These are phyloP conservation scores for Neurospora hispaniola DNA, from an alignment of 495 filamentous ascomycete genomes.

Conservation along the genomic window DNA sequence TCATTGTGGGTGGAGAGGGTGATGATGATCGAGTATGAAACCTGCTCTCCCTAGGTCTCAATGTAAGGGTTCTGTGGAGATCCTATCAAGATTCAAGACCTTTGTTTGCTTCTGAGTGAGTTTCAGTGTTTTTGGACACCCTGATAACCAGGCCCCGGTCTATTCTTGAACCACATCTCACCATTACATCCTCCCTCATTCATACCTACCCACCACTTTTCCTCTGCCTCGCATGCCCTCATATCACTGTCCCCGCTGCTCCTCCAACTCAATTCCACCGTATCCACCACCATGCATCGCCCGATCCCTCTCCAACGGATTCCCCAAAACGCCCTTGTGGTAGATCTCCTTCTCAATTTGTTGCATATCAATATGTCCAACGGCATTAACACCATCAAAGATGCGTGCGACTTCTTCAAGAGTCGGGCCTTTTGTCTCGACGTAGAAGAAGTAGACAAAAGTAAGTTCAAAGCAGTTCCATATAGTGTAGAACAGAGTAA, in stretches of 20 bases:
- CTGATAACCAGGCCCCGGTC: not conserved
- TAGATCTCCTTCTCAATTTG: conserved; percentile 38
- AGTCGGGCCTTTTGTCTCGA: conserved; percentile 54
- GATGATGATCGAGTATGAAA: not conserved
- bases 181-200: not conserved
- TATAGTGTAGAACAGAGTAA: conserved; percentile 53
- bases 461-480: conserved; percentile 47
- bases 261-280: not conserved
- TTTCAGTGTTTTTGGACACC: not conserved
- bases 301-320: conserved; percentile 20
- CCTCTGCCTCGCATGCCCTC: not conserved
- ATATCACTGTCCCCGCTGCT: not conserved
- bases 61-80: not conserved
- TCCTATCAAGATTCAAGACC: not conserved
- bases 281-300: conserved; percentile 1
- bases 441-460: conserved; percentile 58
- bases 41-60: not conserved
- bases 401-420: conserved; percentile 52
- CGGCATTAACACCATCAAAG: conserved; percentile 48
- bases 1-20: not conserved
- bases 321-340: conserved; percentile 18
- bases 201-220: not conserved
- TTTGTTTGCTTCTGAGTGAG: not conserved
- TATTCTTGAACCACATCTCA: not conserved
- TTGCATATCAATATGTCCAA: conserved; percentile 37